phyloP scores from a whole-genome alignment of 2,329 filamentous ascomycete species.

The Paecilomyces dactylethromorphus region DNA sequence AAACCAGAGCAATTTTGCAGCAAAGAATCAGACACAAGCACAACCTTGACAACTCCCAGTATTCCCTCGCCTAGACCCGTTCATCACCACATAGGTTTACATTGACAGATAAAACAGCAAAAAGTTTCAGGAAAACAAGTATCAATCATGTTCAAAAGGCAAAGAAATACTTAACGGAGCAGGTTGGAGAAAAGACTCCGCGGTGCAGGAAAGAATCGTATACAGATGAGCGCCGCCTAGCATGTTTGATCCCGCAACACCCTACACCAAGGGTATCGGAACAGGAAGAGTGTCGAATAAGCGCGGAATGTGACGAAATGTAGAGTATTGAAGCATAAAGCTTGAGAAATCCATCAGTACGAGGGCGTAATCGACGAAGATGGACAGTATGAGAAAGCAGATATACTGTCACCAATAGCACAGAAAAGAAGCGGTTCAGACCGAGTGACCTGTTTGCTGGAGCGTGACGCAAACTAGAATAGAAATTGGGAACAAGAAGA shows the following conservation, averaged over 20 bases:
- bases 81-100: neutral
- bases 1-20: neutral
- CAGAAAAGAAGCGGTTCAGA: neutral
- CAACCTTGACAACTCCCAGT: neutral
- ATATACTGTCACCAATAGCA: neutral
- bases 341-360: neutral
- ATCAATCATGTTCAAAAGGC: conserved; percentile 1
- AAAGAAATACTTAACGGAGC: conserved; percentile 1
- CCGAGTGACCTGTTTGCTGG: neutral
- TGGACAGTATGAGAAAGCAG: neutral
- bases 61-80: neutral
- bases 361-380: neutral
- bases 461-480: neutral
- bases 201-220: conserved; percentile 2
- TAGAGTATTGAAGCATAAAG: neutral
- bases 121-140: conserved; percentile 3
- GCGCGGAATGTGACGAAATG: neutral
- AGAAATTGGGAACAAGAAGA: neutral
- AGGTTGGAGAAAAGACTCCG: neutral
- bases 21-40: neutral
- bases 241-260: neutral
- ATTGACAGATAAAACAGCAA: conserved; percentile 5
- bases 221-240: conserved; percentile 1
- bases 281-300: neutral
- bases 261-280: neutral